A percentile compares a stretch with the other conserved stretches of the same genome.
Evolutionary conservation across 1,284 basidiomycete species (phyloP).

Genomic region (Ceratobasidium sp.): DNA sequence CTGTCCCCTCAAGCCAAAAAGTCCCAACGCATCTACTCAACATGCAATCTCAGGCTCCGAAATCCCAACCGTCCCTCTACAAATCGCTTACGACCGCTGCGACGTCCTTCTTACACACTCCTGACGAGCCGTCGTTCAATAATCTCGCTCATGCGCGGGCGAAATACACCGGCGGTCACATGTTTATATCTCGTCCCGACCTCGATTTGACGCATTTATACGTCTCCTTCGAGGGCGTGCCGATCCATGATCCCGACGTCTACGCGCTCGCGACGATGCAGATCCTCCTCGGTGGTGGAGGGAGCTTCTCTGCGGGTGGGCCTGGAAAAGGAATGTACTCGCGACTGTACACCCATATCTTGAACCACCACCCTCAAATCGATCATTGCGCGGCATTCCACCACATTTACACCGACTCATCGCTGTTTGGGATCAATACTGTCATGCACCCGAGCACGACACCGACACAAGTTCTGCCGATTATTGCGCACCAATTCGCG

Average conservation of each 20-base stretch:
- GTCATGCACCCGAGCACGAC: slow-evolving; percentile 78
- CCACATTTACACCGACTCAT: slow-evolving; percentile 96
- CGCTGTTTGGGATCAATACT: slow-evolving; percentile 92
- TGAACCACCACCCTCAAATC: slow-evolving; percentile 93
- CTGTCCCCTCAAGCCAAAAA: slow-evolving; percentile 55
- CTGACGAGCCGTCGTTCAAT: slow-evolving; percentile 51
- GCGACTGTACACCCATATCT: slow-evolving; percentile 95
- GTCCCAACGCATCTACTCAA: slow-evolving; percentile 64
- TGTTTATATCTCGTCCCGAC: slow-evolving; percentile 73
- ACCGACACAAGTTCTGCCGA: slow-evolving; percentile 77
- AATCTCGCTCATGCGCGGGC: slow-evolving; percentile 61
- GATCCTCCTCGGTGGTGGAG: slow-evolving; percentile 93
- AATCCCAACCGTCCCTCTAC: slow-evolving; percentile 65
- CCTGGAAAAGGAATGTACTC: slow-evolving; percentile 99
- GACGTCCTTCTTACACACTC: slow-evolving; percentile 67
- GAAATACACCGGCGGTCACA: slow-evolving; percentile 87
- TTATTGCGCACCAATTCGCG: slow-evolving; percentile 87
- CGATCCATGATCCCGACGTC: slow-evolving; percentile 93
- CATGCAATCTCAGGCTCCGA: slow-evolving; percentile 48
- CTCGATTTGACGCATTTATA: slow-evolving; percentile 94
- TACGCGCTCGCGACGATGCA: slow-evolving; percentile 96
- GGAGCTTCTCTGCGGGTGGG: slow-evolving; percentile 94
- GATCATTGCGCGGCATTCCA: slow-evolving; percentile 99
- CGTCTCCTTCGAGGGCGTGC: slow-evolving; percentile 90
- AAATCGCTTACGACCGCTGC: slow-evolving; percentile 77